Percentiles rank a stretch among this genome's conserved stretches.
Conservation (phyloP, 345 rosid genomes). For the Stellera chamaejasme region DNA sequence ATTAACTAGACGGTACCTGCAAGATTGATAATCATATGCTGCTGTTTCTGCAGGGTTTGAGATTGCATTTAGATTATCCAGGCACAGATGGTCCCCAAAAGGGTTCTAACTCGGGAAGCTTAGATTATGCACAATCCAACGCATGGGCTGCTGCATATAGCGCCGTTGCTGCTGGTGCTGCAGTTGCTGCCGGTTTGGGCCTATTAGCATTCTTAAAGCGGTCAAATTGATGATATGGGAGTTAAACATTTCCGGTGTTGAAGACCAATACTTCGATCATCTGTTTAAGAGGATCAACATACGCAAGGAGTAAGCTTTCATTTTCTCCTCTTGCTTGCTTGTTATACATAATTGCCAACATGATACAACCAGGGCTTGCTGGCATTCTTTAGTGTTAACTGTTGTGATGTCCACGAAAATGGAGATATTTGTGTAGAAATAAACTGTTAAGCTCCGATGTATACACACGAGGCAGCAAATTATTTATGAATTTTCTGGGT, state of each 20-base stretch:
- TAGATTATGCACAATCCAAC: slow-evolving; percentile 52
- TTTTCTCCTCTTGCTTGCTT: no score
- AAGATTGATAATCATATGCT: slow-evolving; percentile 1
- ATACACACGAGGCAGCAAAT: no score
- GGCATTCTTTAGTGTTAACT: no score
- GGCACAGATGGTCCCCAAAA: slow-evolving; percentile 31
- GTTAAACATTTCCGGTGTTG: not conserved
- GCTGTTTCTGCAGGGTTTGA: slow-evolving; percentile 58
- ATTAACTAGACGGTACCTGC: not conserved
- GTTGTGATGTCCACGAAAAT: no score
- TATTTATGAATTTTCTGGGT: no score
- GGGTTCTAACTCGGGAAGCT: slow-evolving; percentile 35
- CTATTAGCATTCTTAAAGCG: slow-evolving; percentile 72
- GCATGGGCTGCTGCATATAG: slow-evolving; percentile 93
- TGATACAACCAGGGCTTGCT: no score
- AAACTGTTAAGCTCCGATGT: no score
- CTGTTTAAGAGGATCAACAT: no score
- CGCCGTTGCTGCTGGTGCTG: slow-evolving; percentile 91
- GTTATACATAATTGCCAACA: no score
- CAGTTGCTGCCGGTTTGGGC: slow-evolving; percentile 80
- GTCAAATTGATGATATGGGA: slow-evolving; percentile 21
- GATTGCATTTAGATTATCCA: slow-evolving; percentile 78
- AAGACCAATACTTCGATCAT: not conserved
- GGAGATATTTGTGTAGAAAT: no score
- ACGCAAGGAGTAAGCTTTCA: no score